Evolutionary conservation across 192 early-diverging fungal genomes (phyloP), one percentile per base, ranked within the genome.

Genomic region (Gamsiella multidivaricata): DNA sequence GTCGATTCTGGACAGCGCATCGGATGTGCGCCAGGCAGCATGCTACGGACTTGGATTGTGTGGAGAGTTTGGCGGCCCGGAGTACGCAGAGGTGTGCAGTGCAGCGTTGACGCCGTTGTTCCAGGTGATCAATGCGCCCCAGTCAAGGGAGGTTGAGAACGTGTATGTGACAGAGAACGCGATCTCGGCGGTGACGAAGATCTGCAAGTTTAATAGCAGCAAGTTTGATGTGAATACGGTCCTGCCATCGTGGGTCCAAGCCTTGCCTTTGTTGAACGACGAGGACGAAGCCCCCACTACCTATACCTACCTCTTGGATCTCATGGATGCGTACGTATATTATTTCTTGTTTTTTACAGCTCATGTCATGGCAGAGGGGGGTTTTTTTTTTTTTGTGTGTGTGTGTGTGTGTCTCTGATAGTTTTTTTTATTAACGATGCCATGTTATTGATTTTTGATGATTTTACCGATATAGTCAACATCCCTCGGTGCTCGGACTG

Each of bases 11-110:
- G 88, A 89, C 45, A 32, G 70, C 45, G 67, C 82, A 51, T n/a
- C 85, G 0, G 95, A 98, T 60, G 88, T 99, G 39, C 90, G 96
- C 12, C 98, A 99, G 87, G 91, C 95, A 8, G 92, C 96, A 12
- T 92, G 94, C 17, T 99, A 96, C 81, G 96, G 95, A 66, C 81
- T 98, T 22, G 97, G 97, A 34, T 85, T 97, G n/a, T 90, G 91
- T 65, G 98, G 92, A 34, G 86, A 95, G 80, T 93, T 88, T 66
- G 97, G 96, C 57, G 97, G 96, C 18, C 84, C 90, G 6, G 84
- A 88, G 34, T 98, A 95, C 73, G 87, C 89, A 6, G 91, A 90
- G 43, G 89, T 89, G 37, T 90, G 91, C 42, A 73, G 73, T 49
- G 88, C 88, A 18, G 92, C 93, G 20, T 84, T 99, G 53, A 87